These are phyloP conservation scores for Suillus placidus DNA, from an alignment of 768 basidiomycete species.

Conservation along the genomic window DNA sequence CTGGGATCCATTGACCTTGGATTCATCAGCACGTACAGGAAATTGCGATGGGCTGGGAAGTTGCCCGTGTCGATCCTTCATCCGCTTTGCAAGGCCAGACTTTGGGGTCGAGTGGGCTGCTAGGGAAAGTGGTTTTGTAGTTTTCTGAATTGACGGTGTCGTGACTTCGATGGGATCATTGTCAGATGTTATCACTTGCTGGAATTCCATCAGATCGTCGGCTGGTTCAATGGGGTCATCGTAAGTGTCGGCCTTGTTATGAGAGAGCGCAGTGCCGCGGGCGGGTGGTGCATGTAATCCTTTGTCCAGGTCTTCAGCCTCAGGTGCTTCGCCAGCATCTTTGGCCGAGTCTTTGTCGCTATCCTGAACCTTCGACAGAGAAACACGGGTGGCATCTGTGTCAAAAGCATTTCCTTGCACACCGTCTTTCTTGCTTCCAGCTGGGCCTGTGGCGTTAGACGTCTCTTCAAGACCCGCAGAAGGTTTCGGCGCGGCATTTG, in stretches of 20 bases:
- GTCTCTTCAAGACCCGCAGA: not conserved
- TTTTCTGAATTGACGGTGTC: constrained; percentile 10
- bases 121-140: constrained; percentile 6
- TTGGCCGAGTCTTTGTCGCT: not conserved
- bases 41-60: not conserved
- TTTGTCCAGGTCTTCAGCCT: not conserved
- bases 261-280: not conserved
- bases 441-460: not conserved
- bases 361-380: not conserved
- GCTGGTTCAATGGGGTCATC: constrained; percentile 49
- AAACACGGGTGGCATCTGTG: not conserved
- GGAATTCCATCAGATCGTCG: constrained; percentile 36
- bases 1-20: not conserved
- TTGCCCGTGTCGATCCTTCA: constrained; percentile 39
- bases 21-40: constrained; percentile 3
- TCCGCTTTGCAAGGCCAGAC: constrained; percentile 41
- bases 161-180: constrained; percentile 36
- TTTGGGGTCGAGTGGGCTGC: constrained; percentile 26
- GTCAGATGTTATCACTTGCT: constrained; percentile 13
- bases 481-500: no score
- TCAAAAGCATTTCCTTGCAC: not conserved
- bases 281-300: not conserved
- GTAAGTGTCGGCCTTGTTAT: not conserved
- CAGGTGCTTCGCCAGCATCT: not conserved
- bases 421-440: not conserved